Base-by-base conservation (phyloP, 768 basidiomycete species). In the Podaxis rugospora region DNA sequence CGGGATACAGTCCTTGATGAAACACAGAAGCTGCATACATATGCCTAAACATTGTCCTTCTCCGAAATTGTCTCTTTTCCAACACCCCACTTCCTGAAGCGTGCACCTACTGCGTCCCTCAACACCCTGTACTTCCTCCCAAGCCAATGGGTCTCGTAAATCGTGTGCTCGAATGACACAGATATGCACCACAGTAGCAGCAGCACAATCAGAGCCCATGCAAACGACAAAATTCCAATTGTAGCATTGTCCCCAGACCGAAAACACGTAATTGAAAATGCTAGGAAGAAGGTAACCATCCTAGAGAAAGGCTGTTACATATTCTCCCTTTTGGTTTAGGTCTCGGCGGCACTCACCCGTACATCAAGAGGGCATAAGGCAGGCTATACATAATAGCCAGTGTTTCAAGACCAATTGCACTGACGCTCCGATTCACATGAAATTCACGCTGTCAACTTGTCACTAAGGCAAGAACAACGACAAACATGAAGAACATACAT, bases 351-450 rank as follows among this genome's bases (percentile, higher is more conserved):
- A 51, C 64, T 35, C 27, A 63, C 64, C 42, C 55, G 39, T 57
- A 65, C 44, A 65, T 42, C 4, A 65, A 23, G 5, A 65, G 44
- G 3, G 59, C 44, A 39, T 58, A 63, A 13, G 64, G 64, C 18
- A 63, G 21, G 21, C 62, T 57, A 27, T 63, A 63, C 52, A 65
- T 35, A 4, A 63, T 13, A n/a, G 59, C 64, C 25, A 65, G 53
- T 32, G 59, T 54, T 37, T 65, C 64, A 32, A 63, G 21, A 6
- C 64, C 59, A 18, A 44, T 7, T 11, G 51, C 36, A 14, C 59
- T 57, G 4, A 36, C 55, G 51, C 59, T 63, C 13, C 64, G 28
- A 14, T 63, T 56, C 16, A 47, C 51, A 21, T 61, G 25, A 25
- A 63, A 58, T 2, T 23, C 2, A 16, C 37, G 25, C 58, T 62